These are phyloP conservation scores for Coemansia sp. DNA, from an alignment of 192 early-diverging fungal genomes.

Conservation along the genomic window DNA sequence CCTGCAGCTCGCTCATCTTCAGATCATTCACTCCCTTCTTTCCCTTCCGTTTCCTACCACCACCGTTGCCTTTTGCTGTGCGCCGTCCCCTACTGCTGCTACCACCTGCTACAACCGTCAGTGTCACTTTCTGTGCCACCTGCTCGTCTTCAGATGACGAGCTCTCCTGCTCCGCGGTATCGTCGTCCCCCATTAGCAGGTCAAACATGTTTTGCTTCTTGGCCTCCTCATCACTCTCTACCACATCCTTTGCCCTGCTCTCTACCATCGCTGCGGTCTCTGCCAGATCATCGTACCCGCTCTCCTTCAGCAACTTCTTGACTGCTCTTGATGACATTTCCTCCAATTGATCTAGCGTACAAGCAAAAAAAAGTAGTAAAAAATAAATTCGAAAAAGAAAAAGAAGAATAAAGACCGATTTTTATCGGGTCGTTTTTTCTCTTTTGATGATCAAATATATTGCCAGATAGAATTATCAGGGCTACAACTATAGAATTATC, in stretches of 20 bases:
- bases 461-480: too few species aligned
- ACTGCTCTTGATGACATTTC: conserved; percentile 54
- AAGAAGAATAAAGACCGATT: neutral
- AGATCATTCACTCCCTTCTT: conserved; percentile 15
- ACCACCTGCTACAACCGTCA: neutral
- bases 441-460: too few species aligned
- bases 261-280: conserved; percentile 35
- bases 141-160: conserved; percentile 7
- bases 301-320: conserved; percentile 38
- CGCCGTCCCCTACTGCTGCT: conserved; percentile 6
- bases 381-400: neutral
- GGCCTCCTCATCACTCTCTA: neutral
- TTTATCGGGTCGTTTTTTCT: too few species aligned
- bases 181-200: conserved; percentile 41
- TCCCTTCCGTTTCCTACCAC: conserved; percentile 1
- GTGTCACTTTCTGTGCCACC: neutral
- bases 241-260: conserved; percentile 7
- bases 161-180: conserved; percentile 5
- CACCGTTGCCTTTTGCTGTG: neutral
- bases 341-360: too few species aligned
- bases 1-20: conserved; percentile 47
- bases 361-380: too few species aligned
- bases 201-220: conserved; percentile 44
- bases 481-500: too few species aligned
- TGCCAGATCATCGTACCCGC: conserved; percentile 48